Evolutionary conservation across 192 early-diverging fungal genomes (phyloP).

Genomic region (Linderina pennispora): DNA sequence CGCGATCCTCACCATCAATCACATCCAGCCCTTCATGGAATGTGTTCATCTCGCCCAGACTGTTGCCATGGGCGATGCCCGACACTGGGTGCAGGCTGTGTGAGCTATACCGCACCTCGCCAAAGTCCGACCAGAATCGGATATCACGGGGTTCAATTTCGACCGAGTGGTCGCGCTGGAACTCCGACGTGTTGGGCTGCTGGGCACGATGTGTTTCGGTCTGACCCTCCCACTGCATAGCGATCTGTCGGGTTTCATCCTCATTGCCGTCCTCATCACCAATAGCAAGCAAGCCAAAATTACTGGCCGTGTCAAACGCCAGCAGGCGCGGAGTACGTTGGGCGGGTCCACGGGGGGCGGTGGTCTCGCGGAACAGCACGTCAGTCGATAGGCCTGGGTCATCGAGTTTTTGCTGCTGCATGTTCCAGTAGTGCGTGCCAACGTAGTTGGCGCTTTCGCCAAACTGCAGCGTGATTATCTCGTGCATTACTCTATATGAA

Average conservation of each 20-base stretch:
- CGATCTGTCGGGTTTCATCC: background rate
- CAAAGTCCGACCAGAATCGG: slow-evolving; percentile 75
- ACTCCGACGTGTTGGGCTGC: background rate
- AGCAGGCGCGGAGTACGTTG: slow-evolving; percentile 74
- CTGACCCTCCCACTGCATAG: slow-evolving; percentile 15
- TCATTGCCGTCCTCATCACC: background rate
- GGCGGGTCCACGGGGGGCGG: slow-evolving; percentile 38
- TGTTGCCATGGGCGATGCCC: slow-evolving; percentile 51
- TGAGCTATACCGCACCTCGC: slow-evolving; percentile 67
- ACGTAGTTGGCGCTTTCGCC: slow-evolving; percentile 83
- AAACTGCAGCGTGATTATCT: slow-evolving; percentile 90
- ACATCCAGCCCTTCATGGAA: slow-evolving; percentile 51
- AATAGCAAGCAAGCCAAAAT: slow-evolving; percentile 19
- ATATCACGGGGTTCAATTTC: slow-evolving; percentile 3
- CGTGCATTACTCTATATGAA: too few relatives aligned
- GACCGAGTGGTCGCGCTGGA: too few relatives aligned
- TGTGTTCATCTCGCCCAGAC: slow-evolving; percentile 48
- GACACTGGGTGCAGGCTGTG: slow-evolving; percentile 51
- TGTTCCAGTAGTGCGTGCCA: slow-evolving; percentile 92
- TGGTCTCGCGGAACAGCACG: slow-evolving; percentile 51
- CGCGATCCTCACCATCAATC: slow-evolving; percentile 21
- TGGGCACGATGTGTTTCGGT: slow-evolving; percentile 30
- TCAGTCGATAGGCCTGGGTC: slow-evolving; percentile 22
- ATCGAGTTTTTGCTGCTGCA: slow-evolving; percentile 19
- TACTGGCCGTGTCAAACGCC: slow-evolving; percentile 75